phyloP scores from a whole-genome alignment of 495 filamentous ascomycete species.

The Aspergillus ellipticus region DNA sequence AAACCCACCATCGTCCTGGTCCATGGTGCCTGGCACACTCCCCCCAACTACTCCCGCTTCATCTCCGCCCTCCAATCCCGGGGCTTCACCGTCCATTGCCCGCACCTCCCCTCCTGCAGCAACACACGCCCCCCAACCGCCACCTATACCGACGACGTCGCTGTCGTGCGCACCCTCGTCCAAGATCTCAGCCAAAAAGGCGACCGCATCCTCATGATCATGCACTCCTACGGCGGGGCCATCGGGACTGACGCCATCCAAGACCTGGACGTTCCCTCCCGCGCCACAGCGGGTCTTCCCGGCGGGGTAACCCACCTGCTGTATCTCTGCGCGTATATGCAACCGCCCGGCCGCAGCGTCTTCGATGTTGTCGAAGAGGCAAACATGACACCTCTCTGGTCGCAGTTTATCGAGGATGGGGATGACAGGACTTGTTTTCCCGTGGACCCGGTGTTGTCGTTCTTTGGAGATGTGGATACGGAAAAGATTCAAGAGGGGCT shows the following conservation, averaged over 20 bases:
- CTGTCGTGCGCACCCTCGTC: conserved; percentile 20
- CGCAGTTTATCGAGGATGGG: conserved; percentile 16
- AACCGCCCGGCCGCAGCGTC: conserved; percentile 16
- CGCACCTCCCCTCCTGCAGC: conserved; percentile 31
- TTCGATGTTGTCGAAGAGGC: conserved; percentile 22
- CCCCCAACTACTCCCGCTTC: conserved; percentile 32
- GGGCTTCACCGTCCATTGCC: conserved; percentile 34
- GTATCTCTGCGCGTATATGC: conserved; percentile 37
- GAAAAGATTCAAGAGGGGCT: conserved; percentile 16
- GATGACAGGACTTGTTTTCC: conserved; percentile 19
- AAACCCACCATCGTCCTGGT: conserved; percentile 36
- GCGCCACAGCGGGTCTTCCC: conserved; percentile 10
- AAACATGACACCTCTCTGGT: conserved; percentile 17
- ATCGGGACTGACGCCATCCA: conserved; percentile 32
- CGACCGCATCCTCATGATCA: conserved; percentile 28
- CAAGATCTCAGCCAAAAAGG: conserved; percentile 22
- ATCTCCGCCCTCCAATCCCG: conserved; percentile 24
- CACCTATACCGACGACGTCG: conserved; percentile 25
- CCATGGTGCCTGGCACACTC: conserved; percentile 43
- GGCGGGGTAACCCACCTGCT: conserved; percentile 40
- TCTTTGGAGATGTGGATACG: conserved; percentile 25
- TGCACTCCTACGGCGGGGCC: conserved; percentile 41
- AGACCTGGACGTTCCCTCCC: conserved; percentile 23
- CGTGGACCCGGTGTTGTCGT: conserved; percentile 20
- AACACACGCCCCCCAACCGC: conserved; percentile 20